Percentiles rank a stretch among this genome's conserved stretches.
Conservation (phyloP, 345 rosid species). For the Sapria himalayana region DNA sequence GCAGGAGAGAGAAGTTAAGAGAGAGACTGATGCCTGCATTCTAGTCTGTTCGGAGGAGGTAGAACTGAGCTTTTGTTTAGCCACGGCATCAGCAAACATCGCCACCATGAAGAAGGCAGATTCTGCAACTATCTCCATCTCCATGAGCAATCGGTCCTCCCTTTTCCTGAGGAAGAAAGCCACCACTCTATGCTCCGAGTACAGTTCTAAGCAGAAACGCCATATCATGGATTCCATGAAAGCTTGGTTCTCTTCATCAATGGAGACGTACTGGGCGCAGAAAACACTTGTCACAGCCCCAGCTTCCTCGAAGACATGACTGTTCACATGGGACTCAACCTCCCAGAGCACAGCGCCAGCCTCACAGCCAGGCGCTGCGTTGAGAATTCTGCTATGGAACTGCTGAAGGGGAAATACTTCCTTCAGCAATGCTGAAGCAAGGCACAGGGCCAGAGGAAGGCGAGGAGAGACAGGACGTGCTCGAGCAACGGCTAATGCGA, state of each 20-base stretch:
- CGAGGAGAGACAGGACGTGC: constrained; percentile 37
- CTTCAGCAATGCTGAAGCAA: constrained; percentile 42
- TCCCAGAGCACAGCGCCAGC: constrained; percentile 13
- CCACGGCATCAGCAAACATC: constrained; percentile 52
- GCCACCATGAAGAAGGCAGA: constrained; percentile 87
- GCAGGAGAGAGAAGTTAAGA: constrained; percentile 61
- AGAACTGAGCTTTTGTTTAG: constrained; percentile 38
- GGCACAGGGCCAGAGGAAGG: constrained; percentile 31
- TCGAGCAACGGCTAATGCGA: constrained; percentile 61
- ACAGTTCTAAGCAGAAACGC: constrained; percentile 56
- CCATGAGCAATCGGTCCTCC: constrained; percentile 30
- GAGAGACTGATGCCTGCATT: constrained; percentile 46
- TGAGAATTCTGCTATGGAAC: constrained; percentile 25
- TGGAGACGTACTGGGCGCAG: constrained; percentile 53
- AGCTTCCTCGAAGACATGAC: constrained; percentile 51
- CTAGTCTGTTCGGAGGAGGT: constrained; percentile 27
- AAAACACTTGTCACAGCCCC: constrained; percentile 56
- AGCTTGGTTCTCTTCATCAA: constrained; percentile 34
- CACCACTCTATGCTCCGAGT: constrained; percentile 42
- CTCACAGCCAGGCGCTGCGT: constrained; percentile 10
- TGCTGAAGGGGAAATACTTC: constrained; percentile 50
- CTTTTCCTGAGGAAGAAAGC: constrained; percentile 41
- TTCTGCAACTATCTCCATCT: constrained; percentile 69
- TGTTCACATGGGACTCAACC: constrained; percentile 35
- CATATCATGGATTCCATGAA: constrained; percentile 52